A percentile compares a stretch with the other conserved stretches of the same genome.
phyloP scores from a whole-genome alignment of 352 stramenopile genomes.

The Globisporangium cederbergense region DNA sequence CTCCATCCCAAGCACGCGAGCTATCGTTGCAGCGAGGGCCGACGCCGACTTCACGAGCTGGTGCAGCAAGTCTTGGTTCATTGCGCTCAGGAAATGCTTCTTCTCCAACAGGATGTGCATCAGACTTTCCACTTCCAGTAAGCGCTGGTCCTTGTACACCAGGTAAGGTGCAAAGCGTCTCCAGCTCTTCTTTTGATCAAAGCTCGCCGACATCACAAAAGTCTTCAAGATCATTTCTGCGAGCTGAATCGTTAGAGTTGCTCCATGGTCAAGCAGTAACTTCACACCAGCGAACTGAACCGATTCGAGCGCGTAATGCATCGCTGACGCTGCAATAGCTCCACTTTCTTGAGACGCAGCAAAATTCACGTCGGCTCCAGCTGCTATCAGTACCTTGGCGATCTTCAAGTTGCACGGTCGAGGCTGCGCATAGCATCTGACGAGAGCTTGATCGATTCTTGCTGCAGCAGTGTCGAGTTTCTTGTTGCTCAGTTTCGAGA shows the following conservation, averaged over 20 bases:
- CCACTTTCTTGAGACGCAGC: conserved; percentile 6
- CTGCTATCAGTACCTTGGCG: conserved; percentile 35
- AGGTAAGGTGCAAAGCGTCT: conserved; percentile 32
- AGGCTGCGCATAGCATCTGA: conserved; percentile 35
- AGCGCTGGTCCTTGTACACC: conserved; percentile 22
- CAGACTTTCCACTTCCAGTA: conserved; percentile 42
- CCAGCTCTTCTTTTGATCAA: conserved; percentile 23
- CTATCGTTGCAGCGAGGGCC: conserved; percentile 34
- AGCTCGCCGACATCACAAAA: conserved; percentile 16
- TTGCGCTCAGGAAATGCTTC: conserved; percentile 18
- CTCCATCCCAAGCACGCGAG: conserved; percentile 24
- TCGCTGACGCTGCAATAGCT: conserved; percentile 18
- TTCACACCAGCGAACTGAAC: conserved; percentile 35
- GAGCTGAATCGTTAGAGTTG: conserved; percentile 23
- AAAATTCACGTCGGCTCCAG: conserved; percentile 28
- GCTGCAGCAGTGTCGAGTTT: neutral
- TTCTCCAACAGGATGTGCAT: conserved; percentile 43
- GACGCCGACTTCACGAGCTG: conserved; percentile 36
- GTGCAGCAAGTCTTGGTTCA: conserved; percentile 45
- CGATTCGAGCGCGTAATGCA: conserved; percentile 31
- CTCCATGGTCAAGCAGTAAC: conserved; percentile 40
- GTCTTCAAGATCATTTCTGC: conserved; percentile 33
- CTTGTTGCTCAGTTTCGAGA: conserved; percentile 15
- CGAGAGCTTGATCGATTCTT: conserved; percentile 31
- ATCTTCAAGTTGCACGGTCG: conserved; percentile 38